Evolutionary conservation across 345 rosid species (phyloP), one percentile per base, ranked within the genome.

Genomic region (Zanthoxylum bungeanum): DNA sequence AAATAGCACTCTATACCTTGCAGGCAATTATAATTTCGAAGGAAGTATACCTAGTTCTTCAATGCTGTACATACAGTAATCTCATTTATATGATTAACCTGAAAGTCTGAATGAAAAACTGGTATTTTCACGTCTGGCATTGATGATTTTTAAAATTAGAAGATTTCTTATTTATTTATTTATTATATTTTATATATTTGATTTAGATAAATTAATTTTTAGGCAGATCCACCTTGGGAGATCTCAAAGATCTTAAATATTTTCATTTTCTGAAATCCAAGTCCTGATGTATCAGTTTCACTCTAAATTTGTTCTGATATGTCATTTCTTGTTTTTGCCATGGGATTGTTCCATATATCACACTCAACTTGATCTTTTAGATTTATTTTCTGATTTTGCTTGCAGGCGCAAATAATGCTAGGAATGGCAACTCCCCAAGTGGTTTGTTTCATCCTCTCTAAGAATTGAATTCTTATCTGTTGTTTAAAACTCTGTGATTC

Each of bases 351-450:
- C 27, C 42, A 42, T 70, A 25, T 40, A 27, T 64, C 33, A 7
- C 25, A 9, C 44, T 40, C 21, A 50, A 47, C 9, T 30, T 58
- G 47, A 47, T 50, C 36, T 81, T n/a, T n/a, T 62, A 42, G 56
- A 46, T 65, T 52, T 60, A 9, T 69, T 64, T 36, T 64, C 8
- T 31, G 22, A 12, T 17, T 66, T 39, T 76, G 59, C 42, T 78
- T 83, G 55, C 82, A 94, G 97, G 97, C 91, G 4, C 97, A 94
- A 65, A 84, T 92, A 83, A 86, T 94, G 93, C 90, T 92, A 60
- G 95, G 90, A 76, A 75, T 90, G 86, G 97, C 89, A 67, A 70
- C 90, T 52, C 86, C 91, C 39, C 90, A 92, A 92, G 85, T 85
- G 80, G 97, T 94, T 80, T 69, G 90, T 88, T 76, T 78, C 64